phyloP scores from a whole-genome alignment of 2,329 filamentous ascomycete species.

The Aspergillus amoenus region DNA sequence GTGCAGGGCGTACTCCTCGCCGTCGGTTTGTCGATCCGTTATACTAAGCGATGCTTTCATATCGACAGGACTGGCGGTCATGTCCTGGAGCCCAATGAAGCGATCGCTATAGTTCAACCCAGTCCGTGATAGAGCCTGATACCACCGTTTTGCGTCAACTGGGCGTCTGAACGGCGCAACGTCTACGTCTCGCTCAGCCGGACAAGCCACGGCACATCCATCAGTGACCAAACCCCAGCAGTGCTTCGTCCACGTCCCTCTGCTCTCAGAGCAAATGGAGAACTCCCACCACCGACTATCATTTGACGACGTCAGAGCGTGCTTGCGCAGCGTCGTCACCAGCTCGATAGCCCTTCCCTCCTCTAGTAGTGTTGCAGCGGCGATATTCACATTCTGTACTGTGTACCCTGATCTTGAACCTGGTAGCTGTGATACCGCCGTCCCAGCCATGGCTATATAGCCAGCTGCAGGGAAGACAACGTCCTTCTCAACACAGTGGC shows the following conservation, averaged over 20 bases:
- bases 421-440: constrained; percentile 32
- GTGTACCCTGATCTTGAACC: not conserved
- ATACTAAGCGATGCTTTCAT: not conserved
- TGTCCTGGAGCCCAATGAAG: not conserved
- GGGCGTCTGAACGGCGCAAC: not conserved
- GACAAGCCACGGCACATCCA: not conserved
- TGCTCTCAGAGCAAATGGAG: not conserved
- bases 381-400: constrained; percentile 18
- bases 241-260: not conserved
- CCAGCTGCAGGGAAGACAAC: constrained; percentile 47
- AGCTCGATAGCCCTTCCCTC: constrained; percentile 19
- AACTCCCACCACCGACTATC: constrained; percentile 29
- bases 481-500: constrained; percentile 40
- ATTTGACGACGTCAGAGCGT: constrained; percentile 12
- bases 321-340: constrained; percentile 14
- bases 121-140: not conserved
- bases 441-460: constrained; percentile 46
- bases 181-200: not conserved
- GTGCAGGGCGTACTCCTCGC: not conserved
- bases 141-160: not conserved
- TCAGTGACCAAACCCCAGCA: not conserved
- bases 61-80: not conserved
- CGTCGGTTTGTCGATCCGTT: not conserved
- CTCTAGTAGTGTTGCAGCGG: constrained; percentile 22
- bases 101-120: not conserved